Conservation (phyloP, 345 rosid genomes). For the Brassica nigra region DNA sequence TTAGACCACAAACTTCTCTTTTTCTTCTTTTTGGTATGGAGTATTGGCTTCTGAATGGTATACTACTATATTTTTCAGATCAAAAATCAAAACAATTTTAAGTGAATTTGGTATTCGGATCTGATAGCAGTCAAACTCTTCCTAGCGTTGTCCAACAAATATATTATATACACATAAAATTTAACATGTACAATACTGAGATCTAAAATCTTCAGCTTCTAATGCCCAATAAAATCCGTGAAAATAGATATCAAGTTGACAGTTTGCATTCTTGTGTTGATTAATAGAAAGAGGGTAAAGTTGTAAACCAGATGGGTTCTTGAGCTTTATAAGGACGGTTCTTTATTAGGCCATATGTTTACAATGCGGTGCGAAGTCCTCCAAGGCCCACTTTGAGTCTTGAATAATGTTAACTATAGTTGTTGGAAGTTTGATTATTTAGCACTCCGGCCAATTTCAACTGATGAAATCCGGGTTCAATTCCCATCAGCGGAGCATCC, state of each 20-base stretch:
- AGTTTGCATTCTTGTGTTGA: not conserved
- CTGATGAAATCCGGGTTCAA: not conserved
- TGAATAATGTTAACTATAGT: not conserved
- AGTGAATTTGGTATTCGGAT: not conserved
- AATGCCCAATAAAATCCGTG: not conserved
- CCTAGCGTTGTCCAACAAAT: not conserved
- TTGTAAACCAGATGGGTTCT: not conserved
- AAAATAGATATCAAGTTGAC: not conserved
- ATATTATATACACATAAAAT: not conserved
- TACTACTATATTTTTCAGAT: not conserved
- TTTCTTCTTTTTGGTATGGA: not conserved
- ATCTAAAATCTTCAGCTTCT: not conserved
- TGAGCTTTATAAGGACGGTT: not conserved
- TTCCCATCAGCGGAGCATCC: not conserved
- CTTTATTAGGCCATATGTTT: not conserved
- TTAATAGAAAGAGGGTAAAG: not conserved
- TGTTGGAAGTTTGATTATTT: not conserved
- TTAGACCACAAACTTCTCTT: not conserved
- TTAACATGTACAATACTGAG: not conserved
- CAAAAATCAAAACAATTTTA: not conserved
- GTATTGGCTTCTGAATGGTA: not conserved
- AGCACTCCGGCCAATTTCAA: not conserved
- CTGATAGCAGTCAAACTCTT: not conserved
- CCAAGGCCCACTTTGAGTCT: not conserved
- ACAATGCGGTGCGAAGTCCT: constrained; percentile 4